Evolutionary conservation across 2,329 filamentous ascomycete species (phyloP), one percentile per base, ranked within the genome.

Genomic region (Thelonectria discophora): DNA sequence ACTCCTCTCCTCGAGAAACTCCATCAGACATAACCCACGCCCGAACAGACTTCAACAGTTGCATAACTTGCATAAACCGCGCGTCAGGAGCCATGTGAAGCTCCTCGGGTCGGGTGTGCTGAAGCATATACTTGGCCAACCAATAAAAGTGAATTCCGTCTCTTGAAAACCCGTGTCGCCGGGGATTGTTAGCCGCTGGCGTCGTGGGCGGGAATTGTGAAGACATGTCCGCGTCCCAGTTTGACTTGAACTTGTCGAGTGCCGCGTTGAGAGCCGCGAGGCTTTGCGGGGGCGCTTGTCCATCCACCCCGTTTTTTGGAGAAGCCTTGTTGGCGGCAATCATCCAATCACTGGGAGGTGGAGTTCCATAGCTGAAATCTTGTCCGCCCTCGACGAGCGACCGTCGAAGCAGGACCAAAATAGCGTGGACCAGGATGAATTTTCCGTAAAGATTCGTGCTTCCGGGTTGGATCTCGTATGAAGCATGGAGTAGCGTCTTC

Each of bases 141-240:
- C 87, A 92, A 77, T 89, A 92, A 73, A 89, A 92, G 69, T 91
- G 89, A 13, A 91, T 85, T 2, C 85, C 89, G 68, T 92, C 90
- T 51, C 89, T 80, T 55, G 87, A 91, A 74, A 92, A 92, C 0
- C 90, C 90, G 65, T 88, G 84, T 15, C 89, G 86, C 49, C 82
- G 81, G 51, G 80, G 80, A 56, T 84, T 84, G n/a, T 79, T 80
- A 6, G 79, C 72, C n/a, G 78, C 78, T 6, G 79, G 72, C 15
- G 77, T 77, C 5, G 73, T 70, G 3, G 76, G 85, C 7, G 88
- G 86, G 63, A 91, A 92, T 71, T 93, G 90, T 39, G 84, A 78
- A 12, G 83, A 80, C 80, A 91, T 88, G 69, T 93, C 90, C 59
- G 81, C 77, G 72, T 92, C 90, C 90, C 90, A 92, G 63, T 83